A percentile compares a stretch with the other conserved stretches of the same genome.
phyloP scores from a whole-genome alignment of 2,329 filamentous ascomycete species.

The Aspergillus sp. region DNA sequence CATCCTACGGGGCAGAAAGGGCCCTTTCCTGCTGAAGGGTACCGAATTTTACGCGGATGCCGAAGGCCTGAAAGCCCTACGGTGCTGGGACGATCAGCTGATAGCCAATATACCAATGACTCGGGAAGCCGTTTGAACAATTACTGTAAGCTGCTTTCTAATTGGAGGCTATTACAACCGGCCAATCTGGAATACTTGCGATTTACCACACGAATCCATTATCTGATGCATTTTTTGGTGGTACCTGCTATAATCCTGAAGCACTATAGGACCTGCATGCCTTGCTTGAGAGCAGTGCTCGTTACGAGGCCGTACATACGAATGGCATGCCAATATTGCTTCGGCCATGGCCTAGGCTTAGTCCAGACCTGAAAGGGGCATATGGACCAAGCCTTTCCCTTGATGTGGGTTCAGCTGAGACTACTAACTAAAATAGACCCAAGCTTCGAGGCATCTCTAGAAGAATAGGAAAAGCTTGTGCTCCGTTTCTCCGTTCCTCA shows the following conservation, averaged over 20 bases:
- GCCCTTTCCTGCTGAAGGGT: too few species aligned
- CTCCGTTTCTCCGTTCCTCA: background rate
- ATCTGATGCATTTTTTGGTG: background rate
- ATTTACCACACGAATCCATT: background rate
- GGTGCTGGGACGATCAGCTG: background rate
- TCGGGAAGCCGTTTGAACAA: background rate
- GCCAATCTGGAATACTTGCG: background rate
- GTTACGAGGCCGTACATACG: background rate
- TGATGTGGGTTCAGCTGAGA: background rate
- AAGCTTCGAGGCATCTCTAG: background rate
- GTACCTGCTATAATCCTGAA: background rate
- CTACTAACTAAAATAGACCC: background rate
- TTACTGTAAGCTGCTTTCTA: background rate
- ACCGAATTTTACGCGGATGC: too few species aligned
- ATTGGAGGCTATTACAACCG: background rate
- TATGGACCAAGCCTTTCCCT: background rate
- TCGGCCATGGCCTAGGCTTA: background rate
- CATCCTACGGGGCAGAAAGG: too few species aligned
- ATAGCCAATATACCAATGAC: background rate
- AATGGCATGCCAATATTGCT: background rate
- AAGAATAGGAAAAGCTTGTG: background rate
- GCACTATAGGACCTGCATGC: background rate
- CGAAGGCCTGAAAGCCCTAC: too few species aligned
- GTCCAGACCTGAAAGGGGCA: background rate
- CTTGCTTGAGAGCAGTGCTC: background rate